Evolutionary conservation across 441 rosid genomes (phyloP), one percentile per base, ranked within the genome.

Genomic region (Omphalea diandra): DNA sequence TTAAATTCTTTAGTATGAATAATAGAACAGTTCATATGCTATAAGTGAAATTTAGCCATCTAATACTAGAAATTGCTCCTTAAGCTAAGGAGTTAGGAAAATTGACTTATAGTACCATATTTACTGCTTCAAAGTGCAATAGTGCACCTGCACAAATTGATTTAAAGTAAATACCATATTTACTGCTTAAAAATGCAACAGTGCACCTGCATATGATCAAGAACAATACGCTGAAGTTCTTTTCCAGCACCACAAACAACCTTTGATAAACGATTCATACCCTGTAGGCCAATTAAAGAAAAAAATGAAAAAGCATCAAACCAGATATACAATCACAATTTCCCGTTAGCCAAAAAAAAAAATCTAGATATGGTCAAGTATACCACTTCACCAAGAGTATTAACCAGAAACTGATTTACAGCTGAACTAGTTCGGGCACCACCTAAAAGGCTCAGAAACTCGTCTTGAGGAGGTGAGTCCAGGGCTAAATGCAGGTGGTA

Each of bases 361-460:
- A 22, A 22, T 73, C 40, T 36, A 75, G 54, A 76, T 10, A 73
- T 68, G 53, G 75, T 75, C 43, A 73, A 69, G 53, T 83, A 47
- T 85, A 94, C 99, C 88, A 60, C 84, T 94, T 94, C 99, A 73
- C 91, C 90, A 33, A 92, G 89, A 75, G 96, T 73, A 80, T 85
- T 94, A 57, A 88, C 93, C 56, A 94, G 88, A 77, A 94, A 94
- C 74, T 89, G 98, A 82, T 92, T 94, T 74, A 94, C 80, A 27
- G 99, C 84, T 60, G 94, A 97, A 83, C 99, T 92, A 66, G 91
- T 92, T 41, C 93, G 87, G 47, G 96, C 88, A 76, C 99, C 99
- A 36, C 92, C 85, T 72, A 92, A 76, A 74, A 94, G 97, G 79
- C 99, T 92, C 53, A 94, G 85, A 84, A 94, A 86, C 79, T 94